Percentiles rank a stretch among this genome's conserved stretches.
These are phyloP conservation scores for Karstenula rhodostoma DNA, from an alignment of 2,329 filamentous ascomycete genomes.

Conservation along the genomic window DNA sequence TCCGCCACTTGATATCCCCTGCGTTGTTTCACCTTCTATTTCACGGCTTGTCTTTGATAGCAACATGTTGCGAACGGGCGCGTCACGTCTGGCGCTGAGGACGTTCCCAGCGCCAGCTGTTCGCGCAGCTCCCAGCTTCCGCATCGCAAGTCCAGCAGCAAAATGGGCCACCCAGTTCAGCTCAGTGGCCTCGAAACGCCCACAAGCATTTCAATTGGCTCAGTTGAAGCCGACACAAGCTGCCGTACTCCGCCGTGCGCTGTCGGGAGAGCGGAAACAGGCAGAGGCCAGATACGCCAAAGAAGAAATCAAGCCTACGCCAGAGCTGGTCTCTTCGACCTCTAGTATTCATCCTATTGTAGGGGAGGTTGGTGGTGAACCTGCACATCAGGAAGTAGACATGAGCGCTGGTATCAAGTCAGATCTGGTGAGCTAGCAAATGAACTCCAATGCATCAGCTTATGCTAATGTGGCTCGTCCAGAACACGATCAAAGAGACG, in stretches of 20 bases:
- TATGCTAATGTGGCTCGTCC: constrained; percentile 16
- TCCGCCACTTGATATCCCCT: background rate
- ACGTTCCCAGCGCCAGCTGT: constrained; percentile 43
- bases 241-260: constrained; percentile 51
- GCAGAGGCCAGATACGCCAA: constrained; percentile 64
- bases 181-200: constrained; percentile 47
- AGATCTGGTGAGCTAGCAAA: constrained; percentile 39
- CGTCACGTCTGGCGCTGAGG: constrained; percentile 52
- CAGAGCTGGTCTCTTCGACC: constrained; percentile 66
- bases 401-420: constrained; percentile 57
- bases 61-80: constrained; percentile 56
- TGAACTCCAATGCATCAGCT: no score
- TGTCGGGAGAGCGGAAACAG: constrained; percentile 60
- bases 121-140: constrained; percentile 38
- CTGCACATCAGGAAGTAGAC: constrained; percentile 50
- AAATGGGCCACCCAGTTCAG: constrained; percentile 55
- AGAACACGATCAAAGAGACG: constrained; percentile 59
- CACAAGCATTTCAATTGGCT: constrained; percentile 39
- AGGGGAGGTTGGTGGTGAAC: constrained; percentile 46
- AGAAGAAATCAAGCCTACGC: constrained; percentile 66
- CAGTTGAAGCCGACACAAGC: constrained; percentile 44
- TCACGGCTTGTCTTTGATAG: background rate
- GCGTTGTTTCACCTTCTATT: background rate
- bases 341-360: constrained; percentile 59
- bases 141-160: constrained; percentile 28